Evolutionary conservation across 495 filamentous ascomycete species (phyloP).

Genomic region (Penicillium herquei): DNA sequence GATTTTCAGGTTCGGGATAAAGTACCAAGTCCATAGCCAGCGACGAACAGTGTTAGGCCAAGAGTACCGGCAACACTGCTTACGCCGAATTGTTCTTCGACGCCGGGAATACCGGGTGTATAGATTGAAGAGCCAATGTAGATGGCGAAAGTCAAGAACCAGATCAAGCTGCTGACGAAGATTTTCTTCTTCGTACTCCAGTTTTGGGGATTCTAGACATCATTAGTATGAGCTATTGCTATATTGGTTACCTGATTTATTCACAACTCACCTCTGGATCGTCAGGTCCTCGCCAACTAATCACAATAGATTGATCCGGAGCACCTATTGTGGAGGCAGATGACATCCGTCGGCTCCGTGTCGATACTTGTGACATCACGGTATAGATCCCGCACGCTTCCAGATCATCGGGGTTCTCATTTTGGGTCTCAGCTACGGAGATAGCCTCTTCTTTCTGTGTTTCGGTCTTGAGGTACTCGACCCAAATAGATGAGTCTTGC

Average conservation of each 20-base stretch:
- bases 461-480: slow-evolving; percentile 31
- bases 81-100: slow-evolving; percentile 45
- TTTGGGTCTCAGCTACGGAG: slow-evolving; percentile 16
- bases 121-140: slow-evolving; percentile 35
- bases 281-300: slow-evolving; percentile 24
- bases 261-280: slow-evolving; percentile 29
- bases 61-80: slow-evolving; percentile 45
- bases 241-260: neutral
- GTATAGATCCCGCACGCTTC: slow-evolving; percentile 17
- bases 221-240: neutral
- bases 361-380: slow-evolving; percentile 21
- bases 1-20: neutral
- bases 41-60: slow-evolving; percentile 51
- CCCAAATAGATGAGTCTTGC: slow-evolving; percentile 30
- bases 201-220: slow-evolving; percentile 47
- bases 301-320: slow-evolving; percentile 7
- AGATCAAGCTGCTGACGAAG: slow-evolving; percentile 20
- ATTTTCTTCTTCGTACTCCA: slow-evolving; percentile 35
- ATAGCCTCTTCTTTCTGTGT: slow-evolving; percentile 23
- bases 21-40: slow-evolving; percentile 37
- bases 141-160: slow-evolving; percentile 31
- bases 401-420: slow-evolving; percentile 16
- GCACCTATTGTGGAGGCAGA: slow-evolving; percentile 1
- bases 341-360: slow-evolving; percentile 10
- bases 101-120: slow-evolving; percentile 19